phyloP scores from a whole-genome alignment of 805 yeast genomes.

The Kazachstania viticola region DNA sequence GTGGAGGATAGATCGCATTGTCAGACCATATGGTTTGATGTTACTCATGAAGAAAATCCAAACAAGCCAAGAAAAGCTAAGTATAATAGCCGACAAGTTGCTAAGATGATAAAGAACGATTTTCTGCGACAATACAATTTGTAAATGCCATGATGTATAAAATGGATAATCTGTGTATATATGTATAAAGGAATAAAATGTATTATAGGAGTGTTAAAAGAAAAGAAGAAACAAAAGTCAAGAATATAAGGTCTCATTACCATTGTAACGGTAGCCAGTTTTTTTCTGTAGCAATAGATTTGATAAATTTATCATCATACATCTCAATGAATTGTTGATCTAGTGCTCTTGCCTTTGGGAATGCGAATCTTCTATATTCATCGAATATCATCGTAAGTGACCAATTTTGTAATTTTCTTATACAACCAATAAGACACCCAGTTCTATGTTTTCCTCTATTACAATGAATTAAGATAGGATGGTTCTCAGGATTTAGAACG shows the following conservation, averaged over 20 bases:
- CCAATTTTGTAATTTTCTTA: slow-evolving; percentile 85
- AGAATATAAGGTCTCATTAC: slow-evolving; percentile 24
- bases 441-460: slow-evolving; percentile 95
- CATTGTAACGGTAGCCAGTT: slow-evolving; percentile 61
- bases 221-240: background rate
- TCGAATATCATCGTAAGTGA: slow-evolving; percentile 88
- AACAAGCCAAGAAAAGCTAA: slow-evolving; percentile 2
- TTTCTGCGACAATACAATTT: no score
- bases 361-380: slow-evolving; percentile 88
- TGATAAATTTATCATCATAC: slow-evolving; percentile 60
- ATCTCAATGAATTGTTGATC: slow-evolving; percentile 93
- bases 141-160: background rate
- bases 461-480: slow-evolving; percentile 88
- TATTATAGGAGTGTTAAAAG: no score
- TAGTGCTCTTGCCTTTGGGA: slow-evolving; percentile 88
- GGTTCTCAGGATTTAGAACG: slow-evolving; percentile 74
- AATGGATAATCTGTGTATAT: background rate
- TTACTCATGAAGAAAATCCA: slow-evolving; percentile 3
- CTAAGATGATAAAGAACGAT: slow-evolving; percentile 1
- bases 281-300: slow-evolving; percentile 37
- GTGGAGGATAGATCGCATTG: slow-evolving; percentile 49
- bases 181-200: no score
- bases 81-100: slow-evolving; percentile 1
- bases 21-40: slow-evolving; percentile 37
- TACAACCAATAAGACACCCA: slow-evolving; percentile 90